Evolutionary conservation across 352 stramenopile genomes (phyloP).

Genomic region (Chrysophaeum taylorii): DNA sequence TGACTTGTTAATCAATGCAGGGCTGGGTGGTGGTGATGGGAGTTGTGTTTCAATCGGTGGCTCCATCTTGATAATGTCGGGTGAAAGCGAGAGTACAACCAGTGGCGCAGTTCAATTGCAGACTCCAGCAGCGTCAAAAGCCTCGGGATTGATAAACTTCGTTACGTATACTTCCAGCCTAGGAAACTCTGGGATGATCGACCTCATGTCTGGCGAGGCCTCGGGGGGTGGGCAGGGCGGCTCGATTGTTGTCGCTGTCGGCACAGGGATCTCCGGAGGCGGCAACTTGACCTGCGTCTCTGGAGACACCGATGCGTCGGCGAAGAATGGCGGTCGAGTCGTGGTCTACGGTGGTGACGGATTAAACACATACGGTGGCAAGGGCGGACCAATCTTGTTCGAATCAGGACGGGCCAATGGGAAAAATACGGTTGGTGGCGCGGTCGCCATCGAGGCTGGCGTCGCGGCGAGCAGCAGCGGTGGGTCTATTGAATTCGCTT

Average conservation of each 20-base stretch:
- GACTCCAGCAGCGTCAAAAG: too few species aligned
- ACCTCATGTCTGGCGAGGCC: too few species aligned
- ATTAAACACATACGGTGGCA: conserved; percentile 16
- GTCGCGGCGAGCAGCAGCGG: conserved; percentile 15
- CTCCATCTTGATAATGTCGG: too few species aligned
- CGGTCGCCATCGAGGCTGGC: conserved; percentile 18
- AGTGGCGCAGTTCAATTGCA: too few species aligned
- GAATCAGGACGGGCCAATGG: conserved; percentile 27
- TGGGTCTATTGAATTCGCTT: not conserved
- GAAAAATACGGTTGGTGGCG: conserved; percentile 18
- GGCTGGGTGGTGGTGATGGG: too few species aligned
- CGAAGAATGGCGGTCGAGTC: conserved; percentile 56
- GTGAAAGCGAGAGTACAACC: too few species aligned
- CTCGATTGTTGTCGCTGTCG: conserved; percentile 31
- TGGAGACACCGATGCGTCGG: conserved; percentile 29
- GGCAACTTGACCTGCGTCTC: conserved; percentile 29
- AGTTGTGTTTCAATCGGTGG: too few species aligned
- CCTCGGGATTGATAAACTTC: too few species aligned
- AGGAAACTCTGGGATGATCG: too few species aligned
- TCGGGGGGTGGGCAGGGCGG: conserved; percentile 41
- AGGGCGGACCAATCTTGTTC: conserved; percentile 29
- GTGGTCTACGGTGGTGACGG: conserved; percentile 51
- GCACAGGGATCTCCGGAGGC: conserved; percentile 26
- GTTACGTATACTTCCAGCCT: too few species aligned
- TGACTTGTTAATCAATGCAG: too few species aligned